Evolutionary conservation across 179 eudicot genomes (phyloP).

Genomic region (Monotropa hypopitys): DNA sequence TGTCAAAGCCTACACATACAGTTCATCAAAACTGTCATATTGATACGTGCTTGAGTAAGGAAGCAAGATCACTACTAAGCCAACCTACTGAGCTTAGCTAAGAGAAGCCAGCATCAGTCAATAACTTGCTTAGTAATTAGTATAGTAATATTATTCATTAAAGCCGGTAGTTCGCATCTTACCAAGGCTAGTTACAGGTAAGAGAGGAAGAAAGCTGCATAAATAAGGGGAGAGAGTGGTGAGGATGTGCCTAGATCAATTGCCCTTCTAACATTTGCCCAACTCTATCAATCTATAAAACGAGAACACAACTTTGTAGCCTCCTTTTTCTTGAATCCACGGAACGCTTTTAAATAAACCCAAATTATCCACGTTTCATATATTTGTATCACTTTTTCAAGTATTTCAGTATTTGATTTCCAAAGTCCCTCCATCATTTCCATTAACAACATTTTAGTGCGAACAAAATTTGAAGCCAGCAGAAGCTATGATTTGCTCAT

Average conservation of each 20-base stretch:
- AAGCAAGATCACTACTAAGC: neutral
- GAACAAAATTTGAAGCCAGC: neutral
- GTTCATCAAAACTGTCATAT: neutral
- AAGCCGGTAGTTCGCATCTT: neutral
- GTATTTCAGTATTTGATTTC: neutral
- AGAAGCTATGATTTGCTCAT: neutral
- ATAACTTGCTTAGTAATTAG: neutral
- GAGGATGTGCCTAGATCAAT: neutral
- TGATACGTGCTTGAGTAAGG: neutral
- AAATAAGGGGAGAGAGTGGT: neutral
- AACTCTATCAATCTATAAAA: neutral
- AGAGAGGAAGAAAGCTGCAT: no score
- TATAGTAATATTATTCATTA: neutral
- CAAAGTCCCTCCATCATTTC: neutral
- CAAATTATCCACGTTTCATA: neutral
- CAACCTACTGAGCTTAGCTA: neutral
- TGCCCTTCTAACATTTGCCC: neutral
- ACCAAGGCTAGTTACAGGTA: neutral
- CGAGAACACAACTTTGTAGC: neutral
- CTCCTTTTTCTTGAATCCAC: neutral
- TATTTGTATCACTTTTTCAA: neutral
- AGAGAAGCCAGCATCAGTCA: neutral
- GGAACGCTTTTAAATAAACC: neutral
- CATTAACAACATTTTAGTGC: neutral
- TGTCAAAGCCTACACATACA: conserved; percentile 38